phyloP scores from a whole-genome alignment of 140 eudicot genomes.

The Ambrosia hybrid region DNA sequence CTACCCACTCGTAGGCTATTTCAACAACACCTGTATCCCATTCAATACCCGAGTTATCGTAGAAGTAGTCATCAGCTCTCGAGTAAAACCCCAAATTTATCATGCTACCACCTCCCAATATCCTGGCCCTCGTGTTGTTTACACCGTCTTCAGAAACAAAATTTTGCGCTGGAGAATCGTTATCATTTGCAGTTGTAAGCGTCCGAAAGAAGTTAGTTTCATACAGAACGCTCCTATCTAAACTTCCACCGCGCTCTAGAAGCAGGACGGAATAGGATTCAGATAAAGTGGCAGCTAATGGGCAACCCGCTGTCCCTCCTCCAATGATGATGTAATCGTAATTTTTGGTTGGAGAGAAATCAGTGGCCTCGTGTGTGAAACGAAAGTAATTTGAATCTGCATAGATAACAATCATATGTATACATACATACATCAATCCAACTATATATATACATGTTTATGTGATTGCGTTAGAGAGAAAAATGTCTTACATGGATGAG shows the following conservation, averaged over 20 bases:
- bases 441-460: too few species aligned
- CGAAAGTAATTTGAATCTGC: constrained; percentile 30
- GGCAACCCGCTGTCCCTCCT: constrained; percentile 42
- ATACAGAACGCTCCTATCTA: constrained; percentile 21
- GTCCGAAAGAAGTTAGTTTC: constrained; percentile 20
- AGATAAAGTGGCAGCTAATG: constrained; percentile 47
- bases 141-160: constrained; percentile 38
- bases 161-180: constrained; percentile 27
- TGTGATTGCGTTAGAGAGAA: neutral
- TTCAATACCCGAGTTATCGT: constrained; percentile 22
- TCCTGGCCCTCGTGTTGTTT: constrained; percentile 32
- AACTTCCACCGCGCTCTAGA: constrained; percentile 44
- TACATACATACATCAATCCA: too few species aligned
- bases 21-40: constrained; percentile 16
- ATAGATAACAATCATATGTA: neutral
- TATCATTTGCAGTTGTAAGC: neutral
- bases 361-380: constrained; percentile 28
- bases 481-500: neutral
- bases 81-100: constrained; percentile 45
- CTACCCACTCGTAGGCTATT: constrained; percentile 43
- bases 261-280: constrained; percentile 34
- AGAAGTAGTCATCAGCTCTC: constrained; percentile 36
- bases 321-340: constrained; percentile 40
- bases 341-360: constrained; percentile 29
- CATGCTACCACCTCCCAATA: constrained; percentile 50